Percentiles rank a stretch among this genome's conserved stretches.
Conservation (phyloP, 75 land plant genomes). For the Sequoia sempervirens region DNA sequence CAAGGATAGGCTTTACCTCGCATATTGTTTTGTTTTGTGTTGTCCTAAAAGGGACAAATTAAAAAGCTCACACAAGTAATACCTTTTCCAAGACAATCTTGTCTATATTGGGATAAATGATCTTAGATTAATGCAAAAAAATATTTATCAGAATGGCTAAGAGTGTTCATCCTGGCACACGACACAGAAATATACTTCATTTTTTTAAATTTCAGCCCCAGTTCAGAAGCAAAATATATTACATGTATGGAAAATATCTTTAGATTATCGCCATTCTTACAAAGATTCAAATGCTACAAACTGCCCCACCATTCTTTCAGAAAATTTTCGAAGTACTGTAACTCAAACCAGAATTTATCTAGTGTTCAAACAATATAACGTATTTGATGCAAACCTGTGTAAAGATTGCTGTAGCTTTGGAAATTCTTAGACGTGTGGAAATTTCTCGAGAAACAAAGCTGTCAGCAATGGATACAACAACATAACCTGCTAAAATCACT, state of each 20-base stretch:
- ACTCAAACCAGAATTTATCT: neutral
- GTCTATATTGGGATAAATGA: neutral
- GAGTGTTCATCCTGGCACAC: neutral
- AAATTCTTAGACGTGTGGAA: constrained; percentile 72
- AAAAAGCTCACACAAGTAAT: no score
- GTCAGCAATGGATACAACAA: constrained; percentile 95
- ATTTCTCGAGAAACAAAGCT: constrained; percentile 89
- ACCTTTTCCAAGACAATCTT: neutral
- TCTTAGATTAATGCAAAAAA: neutral
- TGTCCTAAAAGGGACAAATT: no score
- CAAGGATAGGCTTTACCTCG: no score
- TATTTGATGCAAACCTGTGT: constrained; percentile 67
- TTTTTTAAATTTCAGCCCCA: neutral
- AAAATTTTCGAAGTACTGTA: neutral
- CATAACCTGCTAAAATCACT: constrained; percentile 80
- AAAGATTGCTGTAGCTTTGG: constrained; percentile 85
- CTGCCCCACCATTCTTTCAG: neutral
- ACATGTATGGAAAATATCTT: neutral
- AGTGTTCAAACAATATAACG: neutral
- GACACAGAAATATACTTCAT: neutral
- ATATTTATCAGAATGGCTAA: neutral
- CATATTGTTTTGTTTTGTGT: no score
- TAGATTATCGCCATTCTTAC: neutral
- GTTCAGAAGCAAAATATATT: neutral
- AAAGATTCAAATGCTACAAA: neutral